Evolutionary conservation across 2,329 filamentous ascomycete species (phyloP).

Genomic region (Venturia nashicola): DNA sequence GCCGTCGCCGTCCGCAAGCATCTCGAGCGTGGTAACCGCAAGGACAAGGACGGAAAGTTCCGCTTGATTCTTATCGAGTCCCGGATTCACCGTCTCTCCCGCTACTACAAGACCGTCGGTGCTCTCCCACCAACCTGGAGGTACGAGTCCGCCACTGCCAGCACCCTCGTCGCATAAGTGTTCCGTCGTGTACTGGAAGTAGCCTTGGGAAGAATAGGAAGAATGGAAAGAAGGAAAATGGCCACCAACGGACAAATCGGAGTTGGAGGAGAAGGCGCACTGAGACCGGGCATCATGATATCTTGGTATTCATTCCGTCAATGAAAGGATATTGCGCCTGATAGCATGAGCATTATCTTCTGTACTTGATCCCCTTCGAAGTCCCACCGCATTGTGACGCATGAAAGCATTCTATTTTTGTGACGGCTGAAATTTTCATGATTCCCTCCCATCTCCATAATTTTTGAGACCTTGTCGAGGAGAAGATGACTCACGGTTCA

Average conservation of each 20-base stretch:
- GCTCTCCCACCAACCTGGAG: conserved; percentile 85
- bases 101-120: conserved; percentile 98
- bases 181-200: neutral
- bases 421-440: neutral
- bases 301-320: neutral
- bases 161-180: conserved; percentile 78
- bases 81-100: conserved; percentile 97
- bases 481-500: too few relatives aligned
- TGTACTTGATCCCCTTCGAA: neutral
- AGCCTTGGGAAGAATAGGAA: neutral
- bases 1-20: conserved; percentile 99
- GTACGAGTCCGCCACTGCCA: conserved; percentile 96
- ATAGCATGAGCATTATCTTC: neutral
- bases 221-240: too few relatives aligned
- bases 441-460: too few relatives aligned
- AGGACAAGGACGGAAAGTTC: conserved; percentile 99
- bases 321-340: neutral
- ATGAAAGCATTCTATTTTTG: neutral
- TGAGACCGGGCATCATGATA: neutral
- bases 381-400: neutral
- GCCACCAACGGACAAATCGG: neutral
- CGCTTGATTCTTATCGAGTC: conserved; percentile 99
- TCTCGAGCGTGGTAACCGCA: conserved; percentile 93
- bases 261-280: neutral
- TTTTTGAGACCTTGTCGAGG: too few relatives aligned